These are phyloP conservation scores for Lodderomyces elongisporus DNA, from an alignment of 1,139 yeast species.

Conservation along the genomic window DNA sequence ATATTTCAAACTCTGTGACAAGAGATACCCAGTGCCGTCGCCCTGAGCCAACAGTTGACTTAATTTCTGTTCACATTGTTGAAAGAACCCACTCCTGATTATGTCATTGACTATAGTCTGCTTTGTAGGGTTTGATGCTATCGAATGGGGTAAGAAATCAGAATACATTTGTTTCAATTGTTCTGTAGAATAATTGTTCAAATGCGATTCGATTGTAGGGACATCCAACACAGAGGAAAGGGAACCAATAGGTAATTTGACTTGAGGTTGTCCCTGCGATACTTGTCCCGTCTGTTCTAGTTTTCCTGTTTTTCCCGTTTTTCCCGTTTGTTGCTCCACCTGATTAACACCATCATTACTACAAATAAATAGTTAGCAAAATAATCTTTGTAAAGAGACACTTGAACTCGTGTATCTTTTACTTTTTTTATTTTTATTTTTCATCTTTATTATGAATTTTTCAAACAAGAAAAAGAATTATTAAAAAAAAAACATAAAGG, in stretches of 20 bases:
- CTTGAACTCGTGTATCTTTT: no score
- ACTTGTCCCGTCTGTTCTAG: neutral
- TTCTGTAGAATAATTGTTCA: slow-evolving; percentile 31
- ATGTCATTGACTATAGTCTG: slow-evolving; percentile 37
- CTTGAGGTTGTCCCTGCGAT: slow-evolving; percentile 4
- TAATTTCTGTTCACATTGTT: slow-evolving; percentile 42
- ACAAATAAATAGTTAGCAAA: slow-evolving; percentile 3
- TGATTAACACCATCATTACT: neutral
- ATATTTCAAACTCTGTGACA: slow-evolving; percentile 48
- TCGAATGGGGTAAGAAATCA: slow-evolving; percentile 40
- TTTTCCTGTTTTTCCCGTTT: neutral
- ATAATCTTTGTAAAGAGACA: no score
- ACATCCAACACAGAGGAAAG: slow-evolving; percentile 40
- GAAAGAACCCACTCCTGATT: slow-evolving; percentile 51
- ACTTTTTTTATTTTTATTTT: no score
- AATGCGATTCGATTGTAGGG: slow-evolving; percentile 33
- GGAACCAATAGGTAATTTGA: slow-evolving; percentile 21
- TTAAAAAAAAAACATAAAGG: neutral
- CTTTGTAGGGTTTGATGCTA: slow-evolving; percentile 30
- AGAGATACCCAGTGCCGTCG: slow-evolving; percentile 48
- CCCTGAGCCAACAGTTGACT: slow-evolving; percentile 36
- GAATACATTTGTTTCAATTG: slow-evolving; percentile 34
- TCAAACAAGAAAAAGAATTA: neutral
- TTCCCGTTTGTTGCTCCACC: neutral
- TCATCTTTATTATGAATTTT: no score